Evolutionary conservation across 2,329 filamentous ascomycete genomes (phyloP).

Genomic region (Neofusicoccum cordaticola): DNA sequence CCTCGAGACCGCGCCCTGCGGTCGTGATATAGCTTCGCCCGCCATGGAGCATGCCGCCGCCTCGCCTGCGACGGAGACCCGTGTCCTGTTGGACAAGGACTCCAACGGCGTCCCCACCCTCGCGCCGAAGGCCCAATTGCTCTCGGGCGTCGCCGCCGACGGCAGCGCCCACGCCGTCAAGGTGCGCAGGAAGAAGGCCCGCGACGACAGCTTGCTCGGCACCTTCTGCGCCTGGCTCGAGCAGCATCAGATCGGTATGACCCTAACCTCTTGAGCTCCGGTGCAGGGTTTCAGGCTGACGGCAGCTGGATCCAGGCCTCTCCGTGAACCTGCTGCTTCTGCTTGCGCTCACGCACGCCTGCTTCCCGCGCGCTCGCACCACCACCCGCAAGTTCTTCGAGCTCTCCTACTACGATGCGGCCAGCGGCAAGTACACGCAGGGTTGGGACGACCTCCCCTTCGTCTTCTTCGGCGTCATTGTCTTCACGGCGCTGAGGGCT

Average conservation of each 20-base stretch:
- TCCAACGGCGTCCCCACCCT: background rate
- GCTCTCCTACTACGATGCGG: slow-evolving; percentile 75
- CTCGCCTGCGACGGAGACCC: slow-evolving; percentile 12
- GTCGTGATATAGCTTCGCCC: slow-evolving; percentile 4
- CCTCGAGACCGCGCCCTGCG: background rate
- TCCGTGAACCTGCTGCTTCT: slow-evolving; percentile 82
- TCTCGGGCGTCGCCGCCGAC: background rate
- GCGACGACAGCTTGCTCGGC: slow-evolving; percentile 61
- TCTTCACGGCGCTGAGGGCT: slow-evolving; percentile 84
- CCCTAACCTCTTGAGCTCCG: background rate
- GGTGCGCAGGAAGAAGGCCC: slow-evolving; percentile 60
- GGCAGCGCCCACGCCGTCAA: slow-evolving; percentile 33
- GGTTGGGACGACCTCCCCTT: slow-evolving; percentile 79
- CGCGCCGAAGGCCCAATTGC: background rate
- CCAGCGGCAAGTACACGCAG: slow-evolving; percentile 67
- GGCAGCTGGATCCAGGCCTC: slow-evolving; percentile 56
- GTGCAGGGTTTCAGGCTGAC: background rate
- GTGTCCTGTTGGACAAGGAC: slow-evolving; percentile 14
- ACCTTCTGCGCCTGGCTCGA: slow-evolving; percentile 67
- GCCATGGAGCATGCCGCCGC: slow-evolving; percentile 13
- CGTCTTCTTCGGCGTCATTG: slow-evolving; percentile 73
- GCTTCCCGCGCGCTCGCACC: slow-evolving; percentile 74
- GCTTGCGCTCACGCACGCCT: slow-evolving; percentile 75
- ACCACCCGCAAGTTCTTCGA: slow-evolving; percentile 86
- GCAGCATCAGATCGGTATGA: slow-evolving; percentile 76